Evolutionary conservation across 2,329 filamentous ascomycete genomes (phyloP).

Genomic region (Colletotrichum orchidophilum): DNA sequence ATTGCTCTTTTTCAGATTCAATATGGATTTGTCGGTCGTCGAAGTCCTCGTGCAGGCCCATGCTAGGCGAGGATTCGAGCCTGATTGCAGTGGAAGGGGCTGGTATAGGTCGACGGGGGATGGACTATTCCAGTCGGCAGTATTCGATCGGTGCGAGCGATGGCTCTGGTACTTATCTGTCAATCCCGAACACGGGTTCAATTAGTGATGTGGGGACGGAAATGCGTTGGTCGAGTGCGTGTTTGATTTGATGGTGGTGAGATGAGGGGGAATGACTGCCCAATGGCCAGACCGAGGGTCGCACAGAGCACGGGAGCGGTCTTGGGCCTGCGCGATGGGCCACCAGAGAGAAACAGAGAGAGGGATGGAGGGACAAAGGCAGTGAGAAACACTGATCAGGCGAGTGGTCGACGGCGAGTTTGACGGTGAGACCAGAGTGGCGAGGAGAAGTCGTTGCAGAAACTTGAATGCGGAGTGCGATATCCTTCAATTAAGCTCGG

Average conservation of each 20-base stretch:
- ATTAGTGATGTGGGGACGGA: slow-evolving; percentile 10
- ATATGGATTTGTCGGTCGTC: slow-evolving; percentile 73
- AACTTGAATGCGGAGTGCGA: slow-evolving; percentile 23
- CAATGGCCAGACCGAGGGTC: background rate
- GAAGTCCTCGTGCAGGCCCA: slow-evolving; percentile 73
- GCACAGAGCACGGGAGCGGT: background rate
- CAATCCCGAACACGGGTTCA: background rate
- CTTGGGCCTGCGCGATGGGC: background rate
- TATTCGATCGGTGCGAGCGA: slow-evolving; percentile 38
- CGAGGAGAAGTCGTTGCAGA: slow-evolving; percentile 26
- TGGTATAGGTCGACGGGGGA: slow-evolving; percentile 35
- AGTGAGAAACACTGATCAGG: too few species aligned
- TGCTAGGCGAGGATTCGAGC: slow-evolving; percentile 67
- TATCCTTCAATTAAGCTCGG: slow-evolving; percentile 21
- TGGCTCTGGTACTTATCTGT: slow-evolving; percentile 33
- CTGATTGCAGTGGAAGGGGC: slow-evolving; percentile 14
- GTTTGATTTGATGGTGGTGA: background rate
- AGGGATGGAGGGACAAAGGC: too few species aligned
- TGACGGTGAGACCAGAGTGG: slow-evolving; percentile 39
- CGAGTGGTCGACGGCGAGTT: slow-evolving; percentile 36
- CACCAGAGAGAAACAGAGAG: background rate
- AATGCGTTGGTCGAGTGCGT: background rate
- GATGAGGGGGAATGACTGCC: background rate
- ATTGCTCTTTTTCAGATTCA: slow-evolving; percentile 68
- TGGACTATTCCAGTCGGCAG: slow-evolving; percentile 32